A percentile compares a stretch with the other conserved stretches of the same genome.
These are phyloP conservation scores for Rhizopus arrhizus DNA, from an alignment of 371 early-diverging fungal genomes.

Conservation along the genomic window DNA sequence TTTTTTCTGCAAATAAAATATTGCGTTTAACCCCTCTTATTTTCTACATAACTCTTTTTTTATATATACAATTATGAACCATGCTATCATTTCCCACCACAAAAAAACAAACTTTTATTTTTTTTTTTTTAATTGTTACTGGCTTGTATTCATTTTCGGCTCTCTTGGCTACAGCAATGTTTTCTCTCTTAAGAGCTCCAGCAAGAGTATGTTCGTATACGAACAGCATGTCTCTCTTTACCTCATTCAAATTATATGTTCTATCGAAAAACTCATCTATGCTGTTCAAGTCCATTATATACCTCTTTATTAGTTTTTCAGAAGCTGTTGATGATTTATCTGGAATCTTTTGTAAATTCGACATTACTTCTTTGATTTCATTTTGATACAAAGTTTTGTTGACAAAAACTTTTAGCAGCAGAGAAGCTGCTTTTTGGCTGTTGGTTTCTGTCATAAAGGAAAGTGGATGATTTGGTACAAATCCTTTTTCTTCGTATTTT, in stretches of 20 bases:
- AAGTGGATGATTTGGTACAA: conserved; percentile 6
- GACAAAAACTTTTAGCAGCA: conserved; percentile 12
- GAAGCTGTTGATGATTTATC: conserved; percentile 10
- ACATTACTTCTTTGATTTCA: conserved; percentile 6
- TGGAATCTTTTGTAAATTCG: conserved; percentile 9
- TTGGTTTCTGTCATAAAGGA: conserved; percentile 3
- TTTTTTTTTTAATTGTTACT: background rate
- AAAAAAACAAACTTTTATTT: too few species aligned
- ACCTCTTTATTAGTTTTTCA: conserved; percentile 11
- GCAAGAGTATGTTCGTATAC: conserved; percentile 2
- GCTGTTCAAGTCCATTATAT: conserved; percentile 5
- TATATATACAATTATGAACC: conserved; percentile 6
- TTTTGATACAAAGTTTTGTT: conserved; percentile 4
- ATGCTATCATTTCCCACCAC: conserved; percentile 3
- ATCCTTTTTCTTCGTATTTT: conserved; percentile 10
- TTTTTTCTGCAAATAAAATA: conserved; percentile 6
- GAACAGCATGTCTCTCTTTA: conserved; percentile 7
- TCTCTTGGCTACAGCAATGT: conserved; percentile 8
- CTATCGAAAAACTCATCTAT: conserved; percentile 1
- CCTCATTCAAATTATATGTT: conserved; percentile 6
- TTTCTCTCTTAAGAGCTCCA: conserved; percentile 5
- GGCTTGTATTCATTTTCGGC: conserved; percentile 9
- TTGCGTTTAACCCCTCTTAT: conserved; percentile 2
- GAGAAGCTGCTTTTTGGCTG: conserved; percentile 11
- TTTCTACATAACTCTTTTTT: conserved; percentile 6